Percentiles rank a stretch among this genome's conserved stretches.
Evolutionary conservation across 139 green algal genomes (phyloP).

Genomic region (Chlamydomonas asymmetrica): DNA sequence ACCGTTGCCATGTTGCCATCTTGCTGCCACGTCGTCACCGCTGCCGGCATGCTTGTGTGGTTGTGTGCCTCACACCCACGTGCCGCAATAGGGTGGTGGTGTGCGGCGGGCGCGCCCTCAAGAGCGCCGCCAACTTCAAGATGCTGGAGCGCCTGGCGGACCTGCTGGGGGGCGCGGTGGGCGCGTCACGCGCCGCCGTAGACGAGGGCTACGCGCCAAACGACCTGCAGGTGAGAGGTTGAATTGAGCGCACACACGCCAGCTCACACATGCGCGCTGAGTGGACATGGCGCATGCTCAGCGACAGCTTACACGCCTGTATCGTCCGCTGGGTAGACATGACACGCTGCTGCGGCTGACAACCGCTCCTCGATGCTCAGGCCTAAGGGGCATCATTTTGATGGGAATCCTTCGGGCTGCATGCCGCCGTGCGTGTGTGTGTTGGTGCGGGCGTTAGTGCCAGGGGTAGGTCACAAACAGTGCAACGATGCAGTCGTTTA

Average conservation of each 20-base stretch:
- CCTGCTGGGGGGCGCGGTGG: conserved; percentile 82
- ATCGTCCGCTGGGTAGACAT: too few species aligned
- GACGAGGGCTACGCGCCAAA: conserved; percentile 89
- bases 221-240: conserved; percentile 74
- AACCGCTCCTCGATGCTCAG: too few species aligned
- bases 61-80: neutral
- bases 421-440: too few species aligned
- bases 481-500: too few species aligned
- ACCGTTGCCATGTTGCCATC: too few species aligned
- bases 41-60: too few species aligned
- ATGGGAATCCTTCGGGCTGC: too few species aligned
- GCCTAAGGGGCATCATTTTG: too few species aligned
- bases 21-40: too few species aligned
- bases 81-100: conserved; percentile 56
- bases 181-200: conserved; percentile 87
- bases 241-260: neutral
- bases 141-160: conserved; percentile 86
- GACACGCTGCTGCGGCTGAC: too few species aligned
- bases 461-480: too few species aligned
- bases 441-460: too few species aligned
- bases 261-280: neutral
- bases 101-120: conserved; percentile 84
- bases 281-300: neutral
- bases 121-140: conserved; percentile 82
- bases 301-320: neutral